Evolutionary conservation across 345 rosid species (phyloP).

Genomic region (Abelmoschus esculentus): DNA sequence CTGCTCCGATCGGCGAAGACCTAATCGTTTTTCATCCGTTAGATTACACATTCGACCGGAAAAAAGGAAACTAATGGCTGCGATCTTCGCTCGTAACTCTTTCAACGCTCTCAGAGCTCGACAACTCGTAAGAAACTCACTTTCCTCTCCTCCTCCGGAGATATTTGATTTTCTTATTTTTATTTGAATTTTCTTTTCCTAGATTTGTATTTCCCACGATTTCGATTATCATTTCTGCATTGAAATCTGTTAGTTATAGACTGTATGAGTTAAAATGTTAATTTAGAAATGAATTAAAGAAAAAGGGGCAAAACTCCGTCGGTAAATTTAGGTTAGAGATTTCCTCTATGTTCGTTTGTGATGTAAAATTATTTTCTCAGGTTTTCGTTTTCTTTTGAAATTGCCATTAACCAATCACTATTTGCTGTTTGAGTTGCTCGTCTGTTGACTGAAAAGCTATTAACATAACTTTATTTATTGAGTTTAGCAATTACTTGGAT

Average conservation of each 20-base stretch:
- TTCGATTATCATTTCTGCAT: not conserved
- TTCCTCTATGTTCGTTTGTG: not conserved
- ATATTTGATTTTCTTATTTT: not conserved
- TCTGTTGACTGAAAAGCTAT: too few species aligned
- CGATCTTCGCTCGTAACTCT: conserved; percentile 81
- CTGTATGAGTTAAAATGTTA: not conserved
- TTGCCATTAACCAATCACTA: not conserved
- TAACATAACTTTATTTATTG: not conserved
- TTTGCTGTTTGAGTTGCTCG: too few species aligned
- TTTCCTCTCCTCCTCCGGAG: not conserved
- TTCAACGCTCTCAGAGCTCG: conserved; percentile 41
- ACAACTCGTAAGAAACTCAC: conserved; percentile 13
- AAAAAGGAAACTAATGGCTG: conserved; percentile 37
- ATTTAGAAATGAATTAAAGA: not conserved
- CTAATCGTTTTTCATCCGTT: not conserved
- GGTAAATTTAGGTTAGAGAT: not conserved
- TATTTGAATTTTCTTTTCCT: not conserved
- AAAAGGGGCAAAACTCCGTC: not conserved
- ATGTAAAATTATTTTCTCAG: not conserved
- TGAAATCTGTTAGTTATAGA: not conserved
- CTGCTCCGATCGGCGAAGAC: conserved; percentile 1
- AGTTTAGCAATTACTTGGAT: not conserved
- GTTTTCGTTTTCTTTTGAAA: not conserved
- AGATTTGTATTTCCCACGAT: not conserved
- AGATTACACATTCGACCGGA: not conserved